Conservation (phyloP, 2,329 filamentous ascomycete genomes). For the Sporothrix sp. region DNA sequence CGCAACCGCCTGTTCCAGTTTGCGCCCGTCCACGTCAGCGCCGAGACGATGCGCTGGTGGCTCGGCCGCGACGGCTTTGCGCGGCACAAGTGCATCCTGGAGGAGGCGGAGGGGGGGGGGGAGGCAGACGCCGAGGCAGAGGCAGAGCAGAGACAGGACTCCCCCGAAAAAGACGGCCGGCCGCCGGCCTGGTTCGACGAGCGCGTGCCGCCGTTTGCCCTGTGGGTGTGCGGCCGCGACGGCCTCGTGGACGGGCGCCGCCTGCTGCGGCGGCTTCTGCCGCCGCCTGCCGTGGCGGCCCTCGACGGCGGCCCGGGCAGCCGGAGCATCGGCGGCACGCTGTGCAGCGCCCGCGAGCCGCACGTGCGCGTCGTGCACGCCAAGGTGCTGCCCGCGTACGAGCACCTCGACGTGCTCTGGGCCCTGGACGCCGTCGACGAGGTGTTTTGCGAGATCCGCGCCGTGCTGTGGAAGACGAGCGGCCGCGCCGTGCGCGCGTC, state of each 20-base stretch:
- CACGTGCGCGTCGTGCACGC: constrained; percentile 70
- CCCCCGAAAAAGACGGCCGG: constrained; percentile 16
- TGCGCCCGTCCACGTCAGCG: constrained; percentile 78
- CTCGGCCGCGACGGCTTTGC: constrained; percentile 75
- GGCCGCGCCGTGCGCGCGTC: constrained; percentile 35
- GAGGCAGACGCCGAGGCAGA: constrained; percentile 31
- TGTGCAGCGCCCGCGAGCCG: constrained; percentile 57
- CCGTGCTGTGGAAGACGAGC: constrained; percentile 73
- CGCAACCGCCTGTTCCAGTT: constrained; percentile 84
- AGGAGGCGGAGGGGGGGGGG: constrained; percentile 55
- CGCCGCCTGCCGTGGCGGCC: constrained; percentile 2
- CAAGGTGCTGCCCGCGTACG: constrained; percentile 77
- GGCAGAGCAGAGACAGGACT: constrained; percentile 19
- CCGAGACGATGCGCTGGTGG: constrained; percentile 95
- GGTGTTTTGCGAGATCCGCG: constrained; percentile 69
- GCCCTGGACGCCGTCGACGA: constrained; percentile 79
- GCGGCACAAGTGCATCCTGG: constrained; percentile 72
- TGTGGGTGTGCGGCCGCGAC: constrained; percentile 82
- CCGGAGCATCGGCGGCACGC: constrained; percentile 7
- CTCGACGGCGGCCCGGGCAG: constrained; percentile 20
- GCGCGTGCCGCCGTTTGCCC: constrained; percentile 68
- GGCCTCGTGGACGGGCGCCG: constrained; percentile 73
- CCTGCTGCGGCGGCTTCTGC: constrained; percentile 63
- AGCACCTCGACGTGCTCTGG: constrained; percentile 93
- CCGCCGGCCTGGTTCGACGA: constrained; percentile 70